Evolutionary conservation across 139 green algal species (phyloP), one percentile per base, ranked within the genome.

Genomic region (Picochlorum costavermella): DNA sequence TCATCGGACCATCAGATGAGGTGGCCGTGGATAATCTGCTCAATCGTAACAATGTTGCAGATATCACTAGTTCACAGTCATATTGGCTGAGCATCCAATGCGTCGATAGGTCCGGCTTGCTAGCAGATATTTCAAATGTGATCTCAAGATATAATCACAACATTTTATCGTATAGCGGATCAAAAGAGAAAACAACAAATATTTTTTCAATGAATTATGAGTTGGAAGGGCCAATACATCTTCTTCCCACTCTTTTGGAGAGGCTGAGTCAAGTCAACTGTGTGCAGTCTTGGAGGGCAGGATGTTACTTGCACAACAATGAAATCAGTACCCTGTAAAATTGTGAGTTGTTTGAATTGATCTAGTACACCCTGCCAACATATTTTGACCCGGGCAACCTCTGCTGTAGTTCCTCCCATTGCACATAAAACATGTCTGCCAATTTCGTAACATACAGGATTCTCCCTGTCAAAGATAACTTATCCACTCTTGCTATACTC

Each of bases 401-500:
- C 9, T 28, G 4, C 13, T 65, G 61, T 57, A 95, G 63, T 50
- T 81, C 74, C 45, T 83, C 72, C 88, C 88, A 95, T 58, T 90
- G 80, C 16, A 90, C 83, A 44, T 84, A 78, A 10, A 95, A 77
- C 2, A 71, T 25, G 67, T 89, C 78, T 25, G 89, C 78, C 46
- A 94, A 62, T 2, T 79, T 56, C 6, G 60, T 60, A 23, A 77
- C 60, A 69, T 95, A 94, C 43, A 96, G 40, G n/a, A 96, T 85
- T 56, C 83, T 85, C 23, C 83, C 90, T 2, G 83, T 85, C 23
- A 96, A 70, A 1, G 84, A 94, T 26, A 96, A 74, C 25, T 68
- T 73, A 13, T 66, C 60, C 17, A 87, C 82, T 0, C 90, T 66
- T 1, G 89, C 89, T 20, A 96, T 95, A 64, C 82, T 92, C 65